These are phyloP conservation scores for Tephrocybe sp. DNA, from an alignment of 768 basidiomycete genomes.

Conservation along the genomic window DNA sequence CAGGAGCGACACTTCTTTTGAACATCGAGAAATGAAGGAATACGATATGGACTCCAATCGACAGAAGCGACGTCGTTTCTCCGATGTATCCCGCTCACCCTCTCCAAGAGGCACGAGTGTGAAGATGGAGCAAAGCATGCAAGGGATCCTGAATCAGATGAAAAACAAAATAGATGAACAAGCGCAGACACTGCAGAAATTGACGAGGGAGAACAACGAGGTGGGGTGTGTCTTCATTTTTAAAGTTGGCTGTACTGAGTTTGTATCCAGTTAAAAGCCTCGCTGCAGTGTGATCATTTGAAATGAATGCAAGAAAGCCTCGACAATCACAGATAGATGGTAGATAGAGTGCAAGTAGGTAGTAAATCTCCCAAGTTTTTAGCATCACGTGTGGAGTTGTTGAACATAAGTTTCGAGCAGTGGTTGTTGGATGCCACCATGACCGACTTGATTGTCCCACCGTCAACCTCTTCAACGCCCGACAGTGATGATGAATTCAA, in stretches of 20 bases:
- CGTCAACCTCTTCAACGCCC: constrained; percentile 28
- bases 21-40: constrained; percentile 1
- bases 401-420: neutral
- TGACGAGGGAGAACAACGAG: constrained; percentile 47
- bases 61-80: constrained; percentile 26
- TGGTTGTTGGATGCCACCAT: neutral
- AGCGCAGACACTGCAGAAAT: constrained; percentile 35
- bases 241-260: constrained; percentile 1
- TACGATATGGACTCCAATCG: constrained; percentile 8
- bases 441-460: constrained; percentile 10
- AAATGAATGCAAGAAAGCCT: no score
- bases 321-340: neutral
- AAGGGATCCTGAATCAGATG: constrained; percentile 39
- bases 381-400: constrained; percentile 16
- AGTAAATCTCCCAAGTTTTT: neutral
- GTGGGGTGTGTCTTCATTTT: constrained; percentile 21
- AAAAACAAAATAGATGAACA: constrained; percentile 49
- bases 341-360: neutral
- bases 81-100: constrained; percentile 2
- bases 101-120: constrained; percentile 13
- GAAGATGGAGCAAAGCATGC: constrained; percentile 15
- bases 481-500: constrained; percentile 41
- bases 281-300: no score
- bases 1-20: neutral
- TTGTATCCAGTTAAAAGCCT: constrained; percentile 24